These are phyloP conservation scores for Boletus rex-veris DNA, from an alignment of 768 basidiomycete species.

Conservation along the genomic window DNA sequence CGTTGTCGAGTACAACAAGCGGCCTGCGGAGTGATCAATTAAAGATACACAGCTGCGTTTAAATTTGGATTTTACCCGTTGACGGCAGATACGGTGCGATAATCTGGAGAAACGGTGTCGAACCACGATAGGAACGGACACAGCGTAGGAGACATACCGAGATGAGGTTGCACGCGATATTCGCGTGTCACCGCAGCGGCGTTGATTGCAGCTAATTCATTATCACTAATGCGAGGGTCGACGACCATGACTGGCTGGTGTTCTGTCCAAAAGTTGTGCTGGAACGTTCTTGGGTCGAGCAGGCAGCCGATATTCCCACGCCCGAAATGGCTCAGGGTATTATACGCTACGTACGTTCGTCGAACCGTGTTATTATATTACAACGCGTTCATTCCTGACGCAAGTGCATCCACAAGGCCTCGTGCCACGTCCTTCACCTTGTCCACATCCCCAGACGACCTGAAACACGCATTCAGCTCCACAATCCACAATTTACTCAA, in stretches of 20 bases:
- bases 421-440: conserved; percentile 40
- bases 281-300: conserved; percentile 4
- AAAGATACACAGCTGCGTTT: conserved; percentile 1
- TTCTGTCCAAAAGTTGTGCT: conserved; percentile 9
- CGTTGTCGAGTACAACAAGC: conserved; percentile 95
- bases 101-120: conserved; percentile 53
- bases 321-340: conserved; percentile 2
- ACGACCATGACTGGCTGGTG: conserved; percentile 31
- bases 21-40: conserved; percentile 52
- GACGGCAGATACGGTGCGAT: conserved; percentile 97
- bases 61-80: conserved; percentile 68
- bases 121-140: conserved; percentile 2
- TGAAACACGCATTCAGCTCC: conserved; percentile 34
- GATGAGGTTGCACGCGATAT: conserved; percentile 84
- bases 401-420: conserved; percentile 40
- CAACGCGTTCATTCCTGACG: conserved; percentile 26
- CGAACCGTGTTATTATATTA: conserved; percentile 8
- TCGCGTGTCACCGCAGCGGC: conserved; percentile 86
- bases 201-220: conserved; percentile 75
- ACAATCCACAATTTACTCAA: conserved; percentile 10
- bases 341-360: neutral
- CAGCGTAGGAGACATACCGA: conserved; percentile 49
- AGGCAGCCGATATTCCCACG: conserved; percentile 22
- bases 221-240: conserved; percentile 64
- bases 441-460: conserved; percentile 45